phyloP scores from a whole-genome alignment of 2,329 filamentous ascomycete species.

The Fusarium sambucinum region DNA sequence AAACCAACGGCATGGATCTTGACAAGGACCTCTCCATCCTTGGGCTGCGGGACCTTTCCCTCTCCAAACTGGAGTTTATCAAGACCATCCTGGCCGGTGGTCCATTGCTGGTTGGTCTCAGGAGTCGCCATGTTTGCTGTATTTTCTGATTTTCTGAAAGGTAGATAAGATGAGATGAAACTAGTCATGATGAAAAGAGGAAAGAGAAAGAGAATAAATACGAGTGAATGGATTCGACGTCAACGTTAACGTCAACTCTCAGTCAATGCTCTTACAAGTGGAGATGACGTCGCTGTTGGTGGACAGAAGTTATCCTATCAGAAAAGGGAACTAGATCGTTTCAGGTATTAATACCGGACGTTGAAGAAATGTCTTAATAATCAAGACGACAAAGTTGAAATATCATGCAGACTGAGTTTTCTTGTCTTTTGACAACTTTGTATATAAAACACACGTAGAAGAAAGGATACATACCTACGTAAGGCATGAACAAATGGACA shows the following conservation, averaged over 20 bases:
- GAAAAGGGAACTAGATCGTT: slow-evolving; percentile 21
- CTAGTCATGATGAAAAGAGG: slow-evolving; percentile 27
- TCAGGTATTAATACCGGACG: slow-evolving; percentile 21
- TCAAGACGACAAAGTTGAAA: slow-evolving; percentile 3
- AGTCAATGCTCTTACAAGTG: slow-evolving; percentile 34
- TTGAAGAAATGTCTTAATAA: slow-evolving; percentile 31
- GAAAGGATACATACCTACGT: too few relatives aligned
- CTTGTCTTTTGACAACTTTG: background rate
- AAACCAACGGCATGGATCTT: slow-evolving; percentile 61
- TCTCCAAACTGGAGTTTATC: slow-evolving; percentile 63
- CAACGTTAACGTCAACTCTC: slow-evolving; percentile 19
- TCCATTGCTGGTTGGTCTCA: slow-evolving; percentile 64
- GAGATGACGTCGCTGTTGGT: slow-evolving; percentile 37
- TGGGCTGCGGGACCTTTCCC: slow-evolving; percentile 60
- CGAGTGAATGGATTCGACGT: background rate
- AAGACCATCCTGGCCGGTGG: slow-evolving; percentile 66
- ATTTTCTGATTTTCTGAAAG: slow-evolving; percentile 35
- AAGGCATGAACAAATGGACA: too few relatives aligned
- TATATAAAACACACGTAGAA: too few relatives aligned
- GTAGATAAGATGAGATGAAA: slow-evolving; percentile 41
- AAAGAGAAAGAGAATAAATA: background rate
- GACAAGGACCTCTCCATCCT: slow-evolving; percentile 65
- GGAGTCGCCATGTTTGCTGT: slow-evolving; percentile 28
- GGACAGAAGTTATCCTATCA: slow-evolving; percentile 36
- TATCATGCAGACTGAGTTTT: slow-evolving; percentile 1